A percentile compares a stretch with the other conserved stretches of the same genome.
Conservation (phyloP, 768 basidiomycete species). For the Calocybe cyanea region DNA sequence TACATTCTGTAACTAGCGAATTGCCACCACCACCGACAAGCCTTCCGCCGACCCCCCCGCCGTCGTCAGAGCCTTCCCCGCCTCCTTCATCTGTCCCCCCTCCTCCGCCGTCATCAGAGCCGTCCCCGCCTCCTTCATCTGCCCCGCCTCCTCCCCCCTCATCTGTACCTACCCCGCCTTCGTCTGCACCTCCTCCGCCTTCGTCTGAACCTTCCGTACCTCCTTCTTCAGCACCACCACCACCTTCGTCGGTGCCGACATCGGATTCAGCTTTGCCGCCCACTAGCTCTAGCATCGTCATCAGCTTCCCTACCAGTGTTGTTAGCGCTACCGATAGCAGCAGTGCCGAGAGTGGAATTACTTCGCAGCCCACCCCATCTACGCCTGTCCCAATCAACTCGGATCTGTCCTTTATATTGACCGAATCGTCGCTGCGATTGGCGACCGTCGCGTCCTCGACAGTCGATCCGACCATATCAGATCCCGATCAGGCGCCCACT, state of each 20-base stretch:
- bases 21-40: neutral
- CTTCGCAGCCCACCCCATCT: slow-evolving; percentile 5
- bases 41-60: neutral
- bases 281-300: slow-evolving; percentile 6
- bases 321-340: neutral
- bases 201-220: neutral
- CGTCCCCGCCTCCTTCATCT: neutral
- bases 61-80: neutral
- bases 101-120: neutral
- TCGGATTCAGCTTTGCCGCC: neutral
- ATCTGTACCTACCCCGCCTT: neutral
- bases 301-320: slow-evolving; percentile 16
- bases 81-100: slow-evolving; percentile 5
- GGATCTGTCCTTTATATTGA: slow-evolving; percentile 40
- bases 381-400: slow-evolving; percentile 32
- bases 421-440: slow-evolving; percentile 38
- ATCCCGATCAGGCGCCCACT: slow-evolving; percentile 42
- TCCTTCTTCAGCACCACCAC: neutral
- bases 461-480: slow-evolving; percentile 26
- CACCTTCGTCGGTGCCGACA: slow-evolving; percentile 1
- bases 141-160: neutral
- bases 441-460: slow-evolving; percentile 29
- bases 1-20: too few relatives aligned
- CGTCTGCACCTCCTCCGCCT: neutral
- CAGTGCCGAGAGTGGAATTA: neutral